These are phyloP conservation scores for Diaporthe nobilis DNA, from an alignment of 2,329 filamentous ascomycete genomes.

Conservation along the genomic window DNA sequence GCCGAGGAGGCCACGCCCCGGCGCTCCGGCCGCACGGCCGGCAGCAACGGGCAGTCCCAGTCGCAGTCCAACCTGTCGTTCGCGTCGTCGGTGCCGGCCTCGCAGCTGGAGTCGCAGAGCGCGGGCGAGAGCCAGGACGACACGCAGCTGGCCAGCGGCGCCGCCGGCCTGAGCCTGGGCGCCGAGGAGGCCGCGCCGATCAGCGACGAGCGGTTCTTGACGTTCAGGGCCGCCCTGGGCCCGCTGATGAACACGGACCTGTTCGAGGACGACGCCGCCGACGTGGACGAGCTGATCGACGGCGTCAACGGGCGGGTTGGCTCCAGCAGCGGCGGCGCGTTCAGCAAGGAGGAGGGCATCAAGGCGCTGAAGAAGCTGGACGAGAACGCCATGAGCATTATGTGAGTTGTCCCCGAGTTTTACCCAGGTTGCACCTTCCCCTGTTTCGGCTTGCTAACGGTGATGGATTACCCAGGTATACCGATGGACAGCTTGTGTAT, in stretches of 20 bases:
- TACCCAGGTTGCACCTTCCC: not conserved
- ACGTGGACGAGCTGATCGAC: conserved; percentile 79
- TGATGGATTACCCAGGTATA: conserved; percentile 60
- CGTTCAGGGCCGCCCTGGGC: conserved; percentile 86
- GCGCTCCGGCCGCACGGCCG: conserved; percentile 55
- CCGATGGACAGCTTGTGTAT: conserved; percentile 76
- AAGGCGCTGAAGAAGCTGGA: conserved; percentile 85
- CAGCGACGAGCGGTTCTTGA: conserved; percentile 72
- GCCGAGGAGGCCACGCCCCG: conserved; percentile 59
- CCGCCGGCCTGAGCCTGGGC: conserved; percentile 58
- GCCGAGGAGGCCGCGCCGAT: conserved; percentile 61
- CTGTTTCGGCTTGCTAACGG: conserved; percentile 40
- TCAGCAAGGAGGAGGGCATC: conserved; percentile 79
- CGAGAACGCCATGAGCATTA: conserved; percentile 84
- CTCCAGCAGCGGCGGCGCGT: conserved; percentile 67
- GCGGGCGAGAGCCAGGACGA: conserved; percentile 58
- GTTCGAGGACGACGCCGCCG: conserved; percentile 89
- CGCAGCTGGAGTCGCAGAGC: conserved; percentile 70
- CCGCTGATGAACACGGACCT: conserved; percentile 84
- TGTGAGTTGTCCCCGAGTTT: conserved; percentile 71
- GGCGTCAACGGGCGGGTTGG: conserved; percentile 84
- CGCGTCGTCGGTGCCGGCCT: conserved; percentile 84
- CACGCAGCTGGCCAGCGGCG: conserved; percentile 58
- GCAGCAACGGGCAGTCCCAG: conserved; percentile 56
- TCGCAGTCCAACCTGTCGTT: conserved; percentile 75